Conservation (phyloP, 202 grass and related monocot species). For the Miscanthus sacchariflorus region DNA sequence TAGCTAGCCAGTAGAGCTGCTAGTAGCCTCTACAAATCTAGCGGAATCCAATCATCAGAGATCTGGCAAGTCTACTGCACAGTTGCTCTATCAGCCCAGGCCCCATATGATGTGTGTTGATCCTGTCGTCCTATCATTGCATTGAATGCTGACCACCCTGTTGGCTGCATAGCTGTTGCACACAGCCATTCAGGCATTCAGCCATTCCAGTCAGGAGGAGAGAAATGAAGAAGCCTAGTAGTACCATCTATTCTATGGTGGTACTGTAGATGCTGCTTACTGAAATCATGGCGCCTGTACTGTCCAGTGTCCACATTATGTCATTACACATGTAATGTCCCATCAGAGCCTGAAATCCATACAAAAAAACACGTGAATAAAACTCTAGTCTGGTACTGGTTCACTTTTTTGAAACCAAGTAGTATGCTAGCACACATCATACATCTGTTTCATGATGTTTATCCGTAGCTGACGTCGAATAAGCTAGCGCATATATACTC, state of each 20-base stretch:
- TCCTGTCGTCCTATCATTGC: constrained; percentile 67
- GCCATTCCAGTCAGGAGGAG: background rate
- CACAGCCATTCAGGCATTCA: constrained; percentile 37
- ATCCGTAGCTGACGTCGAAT: no score
- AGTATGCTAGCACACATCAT: background rate
- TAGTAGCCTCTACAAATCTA: constrained; percentile 10
- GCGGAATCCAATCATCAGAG: constrained; percentile 60
- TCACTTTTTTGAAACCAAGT: background rate
- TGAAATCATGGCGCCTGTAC: constrained; percentile 4
- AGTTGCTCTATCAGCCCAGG: constrained; percentile 34
- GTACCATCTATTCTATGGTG: background rate
- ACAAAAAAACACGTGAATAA: background rate
- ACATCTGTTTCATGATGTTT: background rate
- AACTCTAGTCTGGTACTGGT: background rate
- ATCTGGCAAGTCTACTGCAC: constrained; percentile 56
- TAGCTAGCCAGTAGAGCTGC: background rate
- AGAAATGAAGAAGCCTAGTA: constrained; percentile 21
- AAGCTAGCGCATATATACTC: no score
- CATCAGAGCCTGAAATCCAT: constrained; percentile 12
- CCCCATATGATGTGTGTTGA: constrained; percentile 49
- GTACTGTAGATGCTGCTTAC: constrained; percentile 17
- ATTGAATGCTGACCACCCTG: constrained; percentile 62
- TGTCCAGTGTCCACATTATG: constrained; percentile 10
- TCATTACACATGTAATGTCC: constrained; percentile 33
- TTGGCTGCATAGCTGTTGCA: constrained; percentile 22